Conservation (phyloP, 2,329 filamentous ascomycete species). For the Ceratocystis harringtonii region DNA sequence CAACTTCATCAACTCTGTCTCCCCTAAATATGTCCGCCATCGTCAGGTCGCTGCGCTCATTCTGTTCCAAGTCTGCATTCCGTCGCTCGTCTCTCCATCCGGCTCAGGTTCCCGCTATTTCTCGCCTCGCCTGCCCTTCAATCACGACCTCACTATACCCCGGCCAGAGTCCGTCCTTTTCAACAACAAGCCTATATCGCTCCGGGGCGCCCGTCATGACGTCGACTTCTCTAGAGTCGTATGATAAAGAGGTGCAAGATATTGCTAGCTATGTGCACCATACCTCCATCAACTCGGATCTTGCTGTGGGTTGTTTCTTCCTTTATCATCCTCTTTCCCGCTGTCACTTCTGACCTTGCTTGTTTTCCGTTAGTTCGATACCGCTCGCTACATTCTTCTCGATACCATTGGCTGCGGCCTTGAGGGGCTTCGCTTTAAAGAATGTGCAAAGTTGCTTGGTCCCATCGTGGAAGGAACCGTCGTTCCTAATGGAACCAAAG, state of each 20-base stretch:
- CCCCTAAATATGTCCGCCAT: background rate
- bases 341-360: background rate
- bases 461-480: constrained; percentile 79
- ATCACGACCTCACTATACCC: background rate
- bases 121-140: background rate
- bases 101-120: background rate
- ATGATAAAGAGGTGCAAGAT: constrained; percentile 86
- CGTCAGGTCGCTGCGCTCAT: background rate
- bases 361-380: constrained; percentile 55
- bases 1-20: background rate
- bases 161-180: constrained; percentile 28
- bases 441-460: constrained; percentile 88
- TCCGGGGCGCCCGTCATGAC: constrained; percentile 35
- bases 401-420: constrained; percentile 95
- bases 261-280: constrained; percentile 93
- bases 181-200: constrained; percentile 22
- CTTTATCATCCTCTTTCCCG: no score
- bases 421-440: constrained; percentile 86
- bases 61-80: constrained; percentile 1
- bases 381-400: constrained; percentile 88
- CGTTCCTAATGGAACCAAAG: constrained; percentile 81
- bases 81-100: background rate
- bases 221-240: constrained; percentile 37
- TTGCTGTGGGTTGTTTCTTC: constrained; percentile 54
- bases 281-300: constrained; percentile 75